Evolutionary conservation across 1,139 yeast species (phyloP), one percentile per base, ranked within the genome.

Genomic region (Nakaseomyces nivariensis): DNA sequence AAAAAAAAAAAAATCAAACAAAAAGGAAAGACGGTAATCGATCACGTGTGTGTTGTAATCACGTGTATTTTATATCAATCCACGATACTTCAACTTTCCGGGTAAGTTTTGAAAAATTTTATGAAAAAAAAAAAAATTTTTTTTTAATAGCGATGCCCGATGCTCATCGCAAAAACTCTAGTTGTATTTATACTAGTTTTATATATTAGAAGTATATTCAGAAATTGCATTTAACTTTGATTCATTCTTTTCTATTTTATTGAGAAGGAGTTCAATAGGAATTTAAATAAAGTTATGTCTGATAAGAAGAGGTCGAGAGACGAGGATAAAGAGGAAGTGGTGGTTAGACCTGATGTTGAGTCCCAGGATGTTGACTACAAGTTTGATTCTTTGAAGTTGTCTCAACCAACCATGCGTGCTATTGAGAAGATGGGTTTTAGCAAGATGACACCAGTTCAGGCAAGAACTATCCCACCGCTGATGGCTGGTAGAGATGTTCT

Each of bases 401-500:
- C 96, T 5, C 83, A 76, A 51, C 92, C 88, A 49, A 89, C 97
- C 4, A 65, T 81, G 63, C 79, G 81, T 62, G 94, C 96, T 34
- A 82, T 90, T 55, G 72, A 73, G 43, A 82, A 80, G 43, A 85
- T 92, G 96, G 97, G 96, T 0, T 90, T 90, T 71, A 74, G 78
- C 22, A 83, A 74, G 52, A 87, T 90, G 97, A 92, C 98, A 5
- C 79, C 83, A 52, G 97, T 90, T 11, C 98, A 90, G 70, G 85
- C 95, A 37, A 82, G 89, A 67, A 88, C 97, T 13, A 90, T 90
- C 52, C 97, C 97, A 7, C 97, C 97, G 13, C 74, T 92, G 56
- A 73, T 90, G 59, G 96, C 97, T 0, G 97, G 98, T 43, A 79
- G 90, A 60, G 97, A 90, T 70, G 97, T 90, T 27, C 76, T 90